Evolutionary conservation across 768 basidiomycete genomes (phyloP), one percentile per base, ranked within the genome.

Genomic region (Tylopilus sp.): DNA sequence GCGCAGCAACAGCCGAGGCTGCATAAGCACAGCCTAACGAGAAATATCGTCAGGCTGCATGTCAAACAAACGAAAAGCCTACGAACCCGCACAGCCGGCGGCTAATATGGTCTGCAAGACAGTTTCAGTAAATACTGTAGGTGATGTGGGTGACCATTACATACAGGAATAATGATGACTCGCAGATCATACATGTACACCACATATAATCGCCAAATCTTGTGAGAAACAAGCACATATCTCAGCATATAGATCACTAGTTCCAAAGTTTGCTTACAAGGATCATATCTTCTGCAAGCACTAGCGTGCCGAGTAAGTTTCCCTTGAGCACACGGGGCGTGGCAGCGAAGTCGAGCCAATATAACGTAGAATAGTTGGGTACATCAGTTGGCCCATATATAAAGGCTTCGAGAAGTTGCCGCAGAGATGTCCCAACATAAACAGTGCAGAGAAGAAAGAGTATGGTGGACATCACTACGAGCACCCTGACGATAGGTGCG

Each of bases 151-250:
- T 33, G 31, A 33, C 10, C 16, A 10, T n/a, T 10, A 24, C 48
- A 0, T 19, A 50, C 48, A 6, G 48, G 48, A 14, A 50, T 19
- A 9, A 42, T 3, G 17, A 42, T 6, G 2, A 43, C 41, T 14
- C 14, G 43, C 50, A 31, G 44, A 14, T 51, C 5, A 19, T 7
- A 28, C 25, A 29, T 6, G 34, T 26, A 51, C 21, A 51, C 42
- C 10, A 44, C 42, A 28, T 51, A 51, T 19, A 51, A 33, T 28
- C 50, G 43, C 49, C 48, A 52, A 22, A 40, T 45, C 48, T 54
- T 11, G 13, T 42, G 3, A 28, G 22, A n/a, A n/a, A n/a, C n/a
- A n/a, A n/a, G n/a, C n/a, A n/a, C n/a, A n/a, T n/a, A n/a, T n/a
- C n/a, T n/a, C n/a, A n/a, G n/a, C n/a, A n/a, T n/a, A n/a, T n/a